phyloP scores from a whole-genome alignment of 2,329 filamentous ascomycete species.

The Chalaropsis thielavioides region DNA sequence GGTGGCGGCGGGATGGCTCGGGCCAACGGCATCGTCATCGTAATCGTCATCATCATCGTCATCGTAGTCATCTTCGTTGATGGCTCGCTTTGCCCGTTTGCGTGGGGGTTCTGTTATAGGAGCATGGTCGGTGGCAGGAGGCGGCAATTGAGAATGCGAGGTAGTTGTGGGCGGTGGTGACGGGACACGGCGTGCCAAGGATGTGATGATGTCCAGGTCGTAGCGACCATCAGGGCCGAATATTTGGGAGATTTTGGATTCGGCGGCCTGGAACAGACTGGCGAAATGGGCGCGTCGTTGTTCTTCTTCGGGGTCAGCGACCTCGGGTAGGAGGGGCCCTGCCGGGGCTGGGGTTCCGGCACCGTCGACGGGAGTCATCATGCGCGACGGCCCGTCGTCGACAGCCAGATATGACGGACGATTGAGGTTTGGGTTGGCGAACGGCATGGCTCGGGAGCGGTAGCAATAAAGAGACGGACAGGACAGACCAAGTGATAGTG shows the following conservation, averaged over 20 bases:
- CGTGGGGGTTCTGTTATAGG: constrained; percentile 45
- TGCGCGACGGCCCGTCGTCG: constrained; percentile 44
- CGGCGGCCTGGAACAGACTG: constrained; percentile 61
- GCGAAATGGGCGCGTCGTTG: constrained; percentile 59
- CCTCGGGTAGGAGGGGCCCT: constrained; percentile 8
- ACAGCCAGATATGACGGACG: constrained; percentile 13
- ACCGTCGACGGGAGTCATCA: constrained; percentile 37
- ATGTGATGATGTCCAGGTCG: constrained; percentile 38
- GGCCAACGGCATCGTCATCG: constrained; percentile 48
- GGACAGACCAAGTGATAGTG: neutral
- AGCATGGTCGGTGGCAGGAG: constrained; percentile 43
- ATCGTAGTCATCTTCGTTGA: constrained; percentile 75
- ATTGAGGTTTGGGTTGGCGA: neutral
- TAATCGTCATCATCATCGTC: constrained; percentile 70
- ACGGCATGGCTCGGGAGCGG: constrained; percentile 8
- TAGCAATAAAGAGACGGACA: neutral
- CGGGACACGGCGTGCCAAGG: constrained; percentile 40
- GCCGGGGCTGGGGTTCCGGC: constrained; percentile 20
- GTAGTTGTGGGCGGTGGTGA: constrained; percentile 19
- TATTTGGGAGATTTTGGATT: constrained; percentile 62
- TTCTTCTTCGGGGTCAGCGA: constrained; percentile 41
- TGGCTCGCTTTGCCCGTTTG: constrained; percentile 63
- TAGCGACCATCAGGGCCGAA: constrained; percentile 47
- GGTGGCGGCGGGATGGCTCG: constrained; percentile 31
- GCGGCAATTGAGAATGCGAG: constrained; percentile 26